Evolutionary conservation across 2,329 filamentous ascomycete species (phyloP).

Genomic region (Phialocephala sp.): DNA sequence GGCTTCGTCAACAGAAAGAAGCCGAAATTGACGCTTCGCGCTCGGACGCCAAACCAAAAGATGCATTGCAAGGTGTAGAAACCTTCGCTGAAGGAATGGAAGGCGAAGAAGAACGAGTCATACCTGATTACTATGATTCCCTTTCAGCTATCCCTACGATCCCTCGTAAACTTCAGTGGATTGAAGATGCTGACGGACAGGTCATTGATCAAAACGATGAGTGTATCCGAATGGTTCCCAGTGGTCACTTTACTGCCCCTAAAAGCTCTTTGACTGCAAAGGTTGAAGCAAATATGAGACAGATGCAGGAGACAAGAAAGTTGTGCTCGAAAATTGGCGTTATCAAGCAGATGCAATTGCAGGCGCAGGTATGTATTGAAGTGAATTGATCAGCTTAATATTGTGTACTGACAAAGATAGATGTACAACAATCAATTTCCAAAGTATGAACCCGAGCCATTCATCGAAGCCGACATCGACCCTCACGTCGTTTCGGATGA

Average conservation of each 20-base stretch:
- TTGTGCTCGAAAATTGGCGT: slow-evolving; percentile 95
- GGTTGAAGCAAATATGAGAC: slow-evolving; percentile 88
- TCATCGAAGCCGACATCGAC: slow-evolving; percentile 83
- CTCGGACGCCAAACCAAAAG: slow-evolving; percentile 54
- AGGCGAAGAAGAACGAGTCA: slow-evolving; percentile 74
- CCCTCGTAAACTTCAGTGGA: slow-evolving; percentile 78
- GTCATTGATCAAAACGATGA: slow-evolving; percentile 89
- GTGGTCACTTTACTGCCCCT: slow-evolving; percentile 76
- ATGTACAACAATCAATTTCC: slow-evolving; percentile 98
- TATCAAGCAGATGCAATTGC: slow-evolving; percentile 99
- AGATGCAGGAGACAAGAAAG: slow-evolving; percentile 97
- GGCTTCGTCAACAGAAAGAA: slow-evolving; percentile 78
- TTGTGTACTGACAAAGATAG: slow-evolving; percentile 49
- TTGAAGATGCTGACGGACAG: slow-evolving; percentile 86
- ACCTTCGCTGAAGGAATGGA: slow-evolving; percentile 96
- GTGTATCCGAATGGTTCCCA: slow-evolving; percentile 77
- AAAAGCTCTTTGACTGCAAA: slow-evolving; percentile 76
- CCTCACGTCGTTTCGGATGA: slow-evolving; percentile 90
- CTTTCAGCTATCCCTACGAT: slow-evolving; percentile 87
- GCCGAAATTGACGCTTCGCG: slow-evolving; percentile 56
- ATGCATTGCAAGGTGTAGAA: slow-evolving; percentile 61
- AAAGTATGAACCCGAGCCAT: slow-evolving; percentile 90
- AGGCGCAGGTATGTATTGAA: slow-evolving; percentile 75
- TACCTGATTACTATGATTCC: slow-evolving; percentile 95
- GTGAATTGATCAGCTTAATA: neutral